Percentiles rank a stretch among this genome's conserved stretches.
These are phyloP conservation scores for Cadophora luteo-olivacea DNA, from an alignment of 2,329 filamentous ascomycete genomes.

Conservation along the genomic window DNA sequence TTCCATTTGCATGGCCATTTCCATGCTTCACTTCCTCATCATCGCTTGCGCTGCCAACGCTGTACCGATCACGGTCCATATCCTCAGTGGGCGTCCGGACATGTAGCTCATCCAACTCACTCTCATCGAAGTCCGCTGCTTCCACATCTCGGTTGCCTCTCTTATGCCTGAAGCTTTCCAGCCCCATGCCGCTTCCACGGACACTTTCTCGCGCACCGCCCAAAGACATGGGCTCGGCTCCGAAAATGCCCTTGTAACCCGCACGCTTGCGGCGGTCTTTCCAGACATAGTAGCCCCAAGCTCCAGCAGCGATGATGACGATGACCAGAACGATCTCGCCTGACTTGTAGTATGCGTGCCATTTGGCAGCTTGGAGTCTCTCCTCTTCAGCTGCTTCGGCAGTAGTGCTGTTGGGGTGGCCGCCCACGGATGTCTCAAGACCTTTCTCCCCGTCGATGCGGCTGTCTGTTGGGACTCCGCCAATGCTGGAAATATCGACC, in stretches of 20 bases:
- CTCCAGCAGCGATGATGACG: conserved; percentile 65
- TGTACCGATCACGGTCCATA: conserved; percentile 57
- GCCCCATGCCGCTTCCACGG: conserved; percentile 44
- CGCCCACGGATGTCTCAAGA: conserved; percentile 69
- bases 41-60: conserved; percentile 63
- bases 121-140: conserved; percentile 70
- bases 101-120: conserved; percentile 67
- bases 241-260: conserved; percentile 56
- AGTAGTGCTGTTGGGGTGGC: conserved; percentile 70
- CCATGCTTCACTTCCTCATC: conserved; percentile 49
- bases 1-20: conserved; percentile 34
- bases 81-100: conserved; percentile 42
- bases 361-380: conserved; percentile 69
- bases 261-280: conserved; percentile 61
- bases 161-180: conserved; percentile 57
- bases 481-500: conserved; percentile 89
- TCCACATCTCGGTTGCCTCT: conserved; percentile 61
- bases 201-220: conserved; percentile 37
- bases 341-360: conserved; percentile 74
- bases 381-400: conserved; percentile 68
- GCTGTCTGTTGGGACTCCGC: conserved; percentile 72
- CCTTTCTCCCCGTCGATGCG: conserved; percentile 74
- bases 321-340: conserved; percentile 73
- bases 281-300: conserved; percentile 72
- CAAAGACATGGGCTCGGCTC: conserved; percentile 42